A percentile compares a stretch with the other conserved stretches of the same genome.
These are phyloP conservation scores for Boletus sensibilis DNA, from an alignment of 768 basidiomycete genomes.

Conservation along the genomic window DNA sequence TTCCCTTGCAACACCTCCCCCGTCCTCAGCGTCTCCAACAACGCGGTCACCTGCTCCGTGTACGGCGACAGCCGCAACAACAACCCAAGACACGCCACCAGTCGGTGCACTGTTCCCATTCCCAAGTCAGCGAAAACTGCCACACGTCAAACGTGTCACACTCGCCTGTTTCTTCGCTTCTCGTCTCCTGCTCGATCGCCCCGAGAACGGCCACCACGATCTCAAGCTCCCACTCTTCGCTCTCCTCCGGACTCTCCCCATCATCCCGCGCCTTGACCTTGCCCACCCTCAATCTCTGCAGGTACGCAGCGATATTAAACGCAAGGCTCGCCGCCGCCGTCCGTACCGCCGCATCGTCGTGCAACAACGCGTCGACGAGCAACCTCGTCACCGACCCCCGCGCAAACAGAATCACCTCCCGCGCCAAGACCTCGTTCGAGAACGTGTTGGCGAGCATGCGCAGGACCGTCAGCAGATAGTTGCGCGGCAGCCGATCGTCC, in stretches of 20 bases:
- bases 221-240: slow-evolving; percentile 86
- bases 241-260: slow-evolving; percentile 45
- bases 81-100: slow-evolving; percentile 76
- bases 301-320: slow-evolving; percentile 67
- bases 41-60: slow-evolving; percentile 51
- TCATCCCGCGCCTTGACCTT: slow-evolving; percentile 32
- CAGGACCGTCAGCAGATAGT: slow-evolving; percentile 61
- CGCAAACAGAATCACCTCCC: slow-evolving; percentile 38
- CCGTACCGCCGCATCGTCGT: slow-evolving; percentile 64
- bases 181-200: slow-evolving; percentile 66
- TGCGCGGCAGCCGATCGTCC: slow-evolving; percentile 38
- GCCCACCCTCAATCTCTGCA: slow-evolving; percentile 63
- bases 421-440: slow-evolving; percentile 40
- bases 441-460: slow-evolving; percentile 72
- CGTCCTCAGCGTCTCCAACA: slow-evolving; percentile 74
- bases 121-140: too few species aligned
- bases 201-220: slow-evolving; percentile 80
- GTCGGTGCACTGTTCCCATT: slow-evolving; percentile 85
- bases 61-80: slow-evolving; percentile 74
- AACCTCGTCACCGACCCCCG: slow-evolving; percentile 46
- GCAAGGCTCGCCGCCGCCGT: slow-evolving; percentile 80
- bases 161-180: slow-evolving; percentile 81
- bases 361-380: slow-evolving; percentile 66
- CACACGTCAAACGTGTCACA: neutral
- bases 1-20: slow-evolving; percentile 57